These are phyloP conservation scores for Oryza brachyantha DNA, from an alignment of 176 grass and related monocot genomes.

Conservation along the genomic window DNA sequence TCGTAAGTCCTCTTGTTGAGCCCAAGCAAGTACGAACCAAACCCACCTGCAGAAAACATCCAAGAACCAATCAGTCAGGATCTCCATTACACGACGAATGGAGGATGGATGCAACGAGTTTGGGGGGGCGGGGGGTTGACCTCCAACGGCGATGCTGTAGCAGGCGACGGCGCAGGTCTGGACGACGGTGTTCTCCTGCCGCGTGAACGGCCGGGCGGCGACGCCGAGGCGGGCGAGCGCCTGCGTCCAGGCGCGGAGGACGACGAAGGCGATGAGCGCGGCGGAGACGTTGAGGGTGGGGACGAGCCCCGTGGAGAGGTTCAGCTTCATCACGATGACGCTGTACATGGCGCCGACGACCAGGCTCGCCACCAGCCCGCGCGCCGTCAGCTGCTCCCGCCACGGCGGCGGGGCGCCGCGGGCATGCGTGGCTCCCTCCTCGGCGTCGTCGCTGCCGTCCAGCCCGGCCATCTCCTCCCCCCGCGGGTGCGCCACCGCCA, in stretches of 20 bases:
- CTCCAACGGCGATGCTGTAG: conserved; percentile 84
- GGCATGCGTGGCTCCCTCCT: not conserved
- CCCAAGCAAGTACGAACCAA: conserved; percentile 79
- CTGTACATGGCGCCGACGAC: conserved; percentile 76
- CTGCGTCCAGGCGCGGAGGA: conserved; percentile 81
- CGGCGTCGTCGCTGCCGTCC: conserved; percentile 28
- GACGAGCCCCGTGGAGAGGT: conserved; percentile 75
- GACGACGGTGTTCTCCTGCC: conserved; percentile 95
- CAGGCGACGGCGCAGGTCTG: conserved; percentile 97
- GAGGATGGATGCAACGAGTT: not conserved
- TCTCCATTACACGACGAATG: not conserved
- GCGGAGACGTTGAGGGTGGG: conserved; percentile 98
- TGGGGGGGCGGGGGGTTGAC: conserved; percentile 20
- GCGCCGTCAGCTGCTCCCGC: conserved; percentile 69
- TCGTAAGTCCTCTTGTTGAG: conserved; percentile 92
- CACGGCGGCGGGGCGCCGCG: conserved; percentile 41
- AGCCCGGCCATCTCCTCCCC: conserved; percentile 23
- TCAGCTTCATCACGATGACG: conserved; percentile 93
- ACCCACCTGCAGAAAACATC: conserved; percentile 58
- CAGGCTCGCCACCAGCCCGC: conserved; percentile 75
- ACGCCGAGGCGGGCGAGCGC: conserved; percentile 52
- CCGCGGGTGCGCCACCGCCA: conserved; percentile 17
- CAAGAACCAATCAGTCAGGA: not conserved
- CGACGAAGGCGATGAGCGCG: conserved; percentile 83
- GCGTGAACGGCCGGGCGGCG: conserved; percentile 60